These are phyloP conservation scores for Umbelopsis sp. DNA, from an alignment of 192 early-diverging fungal species.

Conservation along the genomic window DNA sequence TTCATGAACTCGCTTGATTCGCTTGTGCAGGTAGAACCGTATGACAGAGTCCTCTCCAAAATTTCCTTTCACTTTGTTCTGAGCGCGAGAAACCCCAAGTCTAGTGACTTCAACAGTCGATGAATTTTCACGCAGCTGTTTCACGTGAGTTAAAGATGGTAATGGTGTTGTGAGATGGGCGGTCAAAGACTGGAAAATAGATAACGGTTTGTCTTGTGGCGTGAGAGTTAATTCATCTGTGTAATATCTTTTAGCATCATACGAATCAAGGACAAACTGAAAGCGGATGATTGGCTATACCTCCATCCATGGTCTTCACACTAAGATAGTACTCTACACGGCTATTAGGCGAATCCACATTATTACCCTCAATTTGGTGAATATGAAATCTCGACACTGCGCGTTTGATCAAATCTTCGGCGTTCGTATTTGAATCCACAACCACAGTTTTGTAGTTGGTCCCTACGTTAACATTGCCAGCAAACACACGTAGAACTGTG, in stretches of 20 bases:
- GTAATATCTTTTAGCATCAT: neutral
- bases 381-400: slow-evolving; percentile 57
- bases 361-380: slow-evolving; percentile 42
- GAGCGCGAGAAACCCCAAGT: slow-evolving; percentile 27
- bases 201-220: slow-evolving; percentile 55
- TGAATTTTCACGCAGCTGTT: slow-evolving; percentile 16
- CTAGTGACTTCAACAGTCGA: slow-evolving; percentile 34
- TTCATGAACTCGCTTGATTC: slow-evolving; percentile 40
- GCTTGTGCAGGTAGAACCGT: slow-evolving; percentile 52
- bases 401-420: slow-evolving; percentile 49
- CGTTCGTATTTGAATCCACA: slow-evolving; percentile 43
- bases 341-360: slow-evolving; percentile 22
- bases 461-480: slow-evolving; percentile 58
- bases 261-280: neutral
- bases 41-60: slow-evolving; percentile 46
- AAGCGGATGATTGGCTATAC: no score
- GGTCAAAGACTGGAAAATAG: slow-evolving; percentile 55
- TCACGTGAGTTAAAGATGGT: slow-evolving; percentile 48
- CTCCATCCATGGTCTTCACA: slow-evolving; percentile 53
- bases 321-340: slow-evolving; percentile 50
- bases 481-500: slow-evolving; percentile 53
- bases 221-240: slow-evolving; percentile 49
- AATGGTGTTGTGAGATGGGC: slow-evolving; percentile 50
- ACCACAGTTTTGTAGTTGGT: slow-evolving; percentile 57
- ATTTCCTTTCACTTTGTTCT: slow-evolving; percentile 21